Evolutionary conservation across 192 early-diverging fungal genomes (phyloP), one percentile per base, ranked within the genome.

Genomic region (Obelidium mucronatum): DNA sequence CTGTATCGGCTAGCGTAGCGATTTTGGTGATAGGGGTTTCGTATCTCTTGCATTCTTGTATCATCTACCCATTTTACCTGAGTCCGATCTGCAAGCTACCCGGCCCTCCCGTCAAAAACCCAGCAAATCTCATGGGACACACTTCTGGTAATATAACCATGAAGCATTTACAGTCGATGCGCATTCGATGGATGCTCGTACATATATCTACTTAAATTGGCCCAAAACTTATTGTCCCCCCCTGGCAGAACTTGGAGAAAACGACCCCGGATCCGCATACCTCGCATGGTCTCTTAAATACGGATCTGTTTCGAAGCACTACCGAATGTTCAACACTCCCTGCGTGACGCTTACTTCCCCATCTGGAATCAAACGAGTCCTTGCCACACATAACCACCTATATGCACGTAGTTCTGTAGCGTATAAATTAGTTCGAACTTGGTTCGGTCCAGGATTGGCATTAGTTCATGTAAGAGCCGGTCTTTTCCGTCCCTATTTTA

Each of bases 61-160:
- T 53, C 58, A 33, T 60, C 58, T 60, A 60, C 58, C 58, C 58
- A 28, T 33, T 60, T 15, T 60, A 24, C 33, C 26, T 60, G 11
- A 33, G 13, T 17, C 58, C 58, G 26, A 1, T 60, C 2, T 60
- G 19, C n/a, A 33, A 24, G 5, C 19, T 60, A 15, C 58, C 58
- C 1, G 58, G 58, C 58, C 58, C 58, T 1, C 19, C 19, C 19
- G 52, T 53, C 19, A 24, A 53, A 1, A 53, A 53, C 24, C 52
- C 52, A n/a, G n/a, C n/a, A n/a, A n/a, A n/a, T n/a, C n/a, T n/a
- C n/a, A n/a, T n/a, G n/a, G n/a, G n/a, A n/a, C 52, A n/a, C n/a
- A n/a, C n/a, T n/a, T n/a, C n/a, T n/a, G n/a, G n/a, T n/a, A n/a
- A n/a, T n/a, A n/a, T n/a, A n/a, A n/a, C n/a, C n/a, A n/a, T n/a